Base-by-base conservation (phyloP, 148 eudicot genomes). In the Limonium bicolor region DNA sequence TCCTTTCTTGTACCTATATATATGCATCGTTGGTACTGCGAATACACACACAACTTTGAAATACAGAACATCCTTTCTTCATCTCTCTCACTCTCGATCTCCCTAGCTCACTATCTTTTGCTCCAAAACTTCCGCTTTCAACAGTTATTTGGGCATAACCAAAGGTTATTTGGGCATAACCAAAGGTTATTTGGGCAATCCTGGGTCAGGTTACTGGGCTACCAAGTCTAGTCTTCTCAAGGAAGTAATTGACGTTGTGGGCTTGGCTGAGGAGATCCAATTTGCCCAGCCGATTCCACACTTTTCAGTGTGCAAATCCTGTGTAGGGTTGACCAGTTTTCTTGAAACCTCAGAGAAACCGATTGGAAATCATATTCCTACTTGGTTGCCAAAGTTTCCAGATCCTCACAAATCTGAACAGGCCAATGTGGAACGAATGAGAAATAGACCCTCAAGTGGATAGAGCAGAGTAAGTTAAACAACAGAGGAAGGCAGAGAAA, bases 301-400 rank as follows among this genome's bases (percentile, higher is more conserved):
- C 27, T 80, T 88, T 59, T 78, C 83, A 0, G 68, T 79, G 36
- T 4, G 51, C 29, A 77, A 36, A 59, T 68, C 67, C 14, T 26
- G 43, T 29, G 59, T 47, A 14, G 29, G 20, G 12, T 42, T 29
- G 7, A 57, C 53, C 11, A 74, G 76, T 62, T 80, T 80, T 69
- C 20, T 25, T 7, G 59, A 60, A 38, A 22, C 38, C 1, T 86
- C 60, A 23, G 96, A 88, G 44, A 46, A 36, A 1, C 62, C 77
- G 0, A 77, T 62, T 1, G 62, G 48, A 27, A 79, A 72, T 5
- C 92, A 83, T 64, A 64, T 88, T 17, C 94, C 96, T 0, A 13
- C 27, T 0, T 88, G 94, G 96, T 66, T 88, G 66, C 94, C 96
- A 2, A 81, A 82, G 3, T 80, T 88, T 54, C 96, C 94, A 0